phyloP scores from a whole-genome alignment of 1,284 basidiomycete genomes.

The Moniliella sp. region DNA sequence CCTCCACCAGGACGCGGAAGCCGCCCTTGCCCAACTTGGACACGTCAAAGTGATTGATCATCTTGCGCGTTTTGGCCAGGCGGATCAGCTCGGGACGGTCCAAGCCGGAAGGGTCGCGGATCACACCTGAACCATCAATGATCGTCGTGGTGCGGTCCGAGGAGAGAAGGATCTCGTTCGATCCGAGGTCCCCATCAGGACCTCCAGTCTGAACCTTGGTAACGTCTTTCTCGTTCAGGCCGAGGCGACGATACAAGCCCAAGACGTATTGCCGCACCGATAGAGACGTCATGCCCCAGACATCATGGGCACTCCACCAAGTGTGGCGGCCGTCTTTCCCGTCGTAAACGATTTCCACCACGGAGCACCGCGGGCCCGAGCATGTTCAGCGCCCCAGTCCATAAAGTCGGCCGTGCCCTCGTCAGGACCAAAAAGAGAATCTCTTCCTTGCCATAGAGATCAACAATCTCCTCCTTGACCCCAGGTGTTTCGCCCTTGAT shows the following conservation, averaged over 20 bases:
- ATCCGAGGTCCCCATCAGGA: constrained; percentile 78
- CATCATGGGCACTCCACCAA: constrained; percentile 56
- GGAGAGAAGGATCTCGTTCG: constrained; percentile 84
- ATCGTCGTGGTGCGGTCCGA: constrained; percentile 84
- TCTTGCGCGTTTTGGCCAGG: constrained; percentile 64
- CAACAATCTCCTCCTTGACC: no score
- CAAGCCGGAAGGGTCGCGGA: constrained; percentile 53
- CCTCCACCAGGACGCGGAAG: constrained; percentile 77
- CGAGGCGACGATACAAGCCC: constrained; percentile 82
- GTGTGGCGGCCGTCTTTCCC: constrained; percentile 77
- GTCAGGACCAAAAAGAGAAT: constrained; percentile 96
- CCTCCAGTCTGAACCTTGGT: constrained; percentile 72
- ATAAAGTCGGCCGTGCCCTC: constrained; percentile 92
- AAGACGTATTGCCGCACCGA: constrained; percentile 91
- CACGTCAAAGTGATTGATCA: constrained; percentile 60
- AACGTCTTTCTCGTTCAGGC: constrained; percentile 80
- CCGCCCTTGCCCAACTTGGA: constrained; percentile 74
- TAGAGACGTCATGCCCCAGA: constrained; percentile 45
- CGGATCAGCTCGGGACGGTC: constrained; percentile 52
- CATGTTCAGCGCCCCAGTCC: constrained; percentile 83
- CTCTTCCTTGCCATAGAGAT: constrained; percentile 64
- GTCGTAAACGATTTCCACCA: constrained; percentile 96
- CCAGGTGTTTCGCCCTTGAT: constrained; percentile 8
- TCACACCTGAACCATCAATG: constrained; percentile 87
- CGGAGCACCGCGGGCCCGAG: constrained; percentile 57